Conservation (phyloP, 2,329 filamentous ascomycete species). For the Fusarium sp. region DNA sequence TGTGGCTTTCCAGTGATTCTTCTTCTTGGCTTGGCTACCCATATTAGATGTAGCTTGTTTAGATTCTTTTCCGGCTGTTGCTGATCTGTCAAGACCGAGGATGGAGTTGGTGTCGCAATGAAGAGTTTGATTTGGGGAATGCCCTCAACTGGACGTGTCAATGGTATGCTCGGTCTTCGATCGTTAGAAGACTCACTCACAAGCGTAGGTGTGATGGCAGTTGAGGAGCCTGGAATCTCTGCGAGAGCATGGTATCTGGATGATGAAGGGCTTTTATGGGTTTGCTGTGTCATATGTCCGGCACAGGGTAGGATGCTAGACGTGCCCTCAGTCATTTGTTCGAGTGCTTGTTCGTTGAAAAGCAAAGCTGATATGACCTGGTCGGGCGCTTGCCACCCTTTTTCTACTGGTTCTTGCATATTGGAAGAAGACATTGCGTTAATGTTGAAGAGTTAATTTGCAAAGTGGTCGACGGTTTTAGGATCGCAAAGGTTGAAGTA, state of each 20-base stretch:
- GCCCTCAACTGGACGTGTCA: conserved; percentile 7
- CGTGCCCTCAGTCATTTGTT: conserved; percentile 3
- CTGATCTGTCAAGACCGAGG: not conserved
- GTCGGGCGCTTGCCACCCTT: not conserved
- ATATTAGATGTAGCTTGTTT: conserved; percentile 16
- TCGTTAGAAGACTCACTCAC: not conserved
- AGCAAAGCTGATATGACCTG: not conserved
- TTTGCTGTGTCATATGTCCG: not conserved
- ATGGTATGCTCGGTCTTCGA: conserved; percentile 26
- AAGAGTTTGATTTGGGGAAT: conserved; percentile 30
- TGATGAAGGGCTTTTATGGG: conserved; percentile 8
- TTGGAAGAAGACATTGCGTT: not conserved
- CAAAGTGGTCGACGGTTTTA: not conserved
- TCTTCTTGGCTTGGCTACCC: conserved; percentile 12
- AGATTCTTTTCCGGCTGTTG: conserved; percentile 5
- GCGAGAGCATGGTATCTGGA: not conserved
- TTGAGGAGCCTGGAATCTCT: not conserved
- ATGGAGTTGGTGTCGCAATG: conserved; percentile 12
- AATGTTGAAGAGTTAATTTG: not conserved
- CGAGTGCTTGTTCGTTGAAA: not conserved
- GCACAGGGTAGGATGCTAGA: not conserved
- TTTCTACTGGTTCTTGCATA: not conserved
- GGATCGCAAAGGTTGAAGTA: not conserved
- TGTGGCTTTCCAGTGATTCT: not conserved
- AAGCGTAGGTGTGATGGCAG: not conserved